Base-by-base conservation (phyloP, 768 basidiomycete genomes). In the Sistotremastrum niveocremeum region DNA sequence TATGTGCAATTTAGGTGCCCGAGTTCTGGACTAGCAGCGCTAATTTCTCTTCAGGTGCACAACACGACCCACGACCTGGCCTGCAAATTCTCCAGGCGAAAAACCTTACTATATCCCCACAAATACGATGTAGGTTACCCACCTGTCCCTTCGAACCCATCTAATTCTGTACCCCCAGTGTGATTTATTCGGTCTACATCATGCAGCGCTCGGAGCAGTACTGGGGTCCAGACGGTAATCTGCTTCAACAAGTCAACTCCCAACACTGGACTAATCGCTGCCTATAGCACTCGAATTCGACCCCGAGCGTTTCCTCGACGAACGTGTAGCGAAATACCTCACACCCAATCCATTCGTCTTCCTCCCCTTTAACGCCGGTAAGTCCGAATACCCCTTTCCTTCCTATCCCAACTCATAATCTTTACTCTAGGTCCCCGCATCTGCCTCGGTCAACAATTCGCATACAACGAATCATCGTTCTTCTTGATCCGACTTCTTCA, bases 271-370 rank as follows among this genome's bases (percentile, higher is more conserved):
- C 12, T 11, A n/a, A 33, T 34, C n/a, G 9, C n/a, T 39, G 41
- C 11, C 28, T 12, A 6, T 41, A 78, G 77, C 77, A n/a, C 56
- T 69, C 3, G 51, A 61, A 47, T 84, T 81, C 51, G 80, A 82
- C 54, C 81, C 81, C 0, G 74, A 80, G 49, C 68, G 80, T 1
- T 82, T 80, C 67, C 56, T 83, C 37, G 80, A 83, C 49, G 71
- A 73, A 32, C 66, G 79, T 3, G 44, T 78, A 37, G 63, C 67
- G 4, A 77, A 73, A 50, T 76, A 79, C 51, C 55, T 77, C 49
- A 69, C 65, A 0, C 65, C 70, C 5, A 77, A 77, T 28, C 53
- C 51, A 1, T 54, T 62, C 48, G 71, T 74, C 36, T 76, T 74
- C 57, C 54, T 74, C 9, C 72, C 72, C 3, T 74, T 74, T 60